phyloP scores from a whole-genome alignment of 768 basidiomycete species.

The Agaricus bisporus region DNA sequence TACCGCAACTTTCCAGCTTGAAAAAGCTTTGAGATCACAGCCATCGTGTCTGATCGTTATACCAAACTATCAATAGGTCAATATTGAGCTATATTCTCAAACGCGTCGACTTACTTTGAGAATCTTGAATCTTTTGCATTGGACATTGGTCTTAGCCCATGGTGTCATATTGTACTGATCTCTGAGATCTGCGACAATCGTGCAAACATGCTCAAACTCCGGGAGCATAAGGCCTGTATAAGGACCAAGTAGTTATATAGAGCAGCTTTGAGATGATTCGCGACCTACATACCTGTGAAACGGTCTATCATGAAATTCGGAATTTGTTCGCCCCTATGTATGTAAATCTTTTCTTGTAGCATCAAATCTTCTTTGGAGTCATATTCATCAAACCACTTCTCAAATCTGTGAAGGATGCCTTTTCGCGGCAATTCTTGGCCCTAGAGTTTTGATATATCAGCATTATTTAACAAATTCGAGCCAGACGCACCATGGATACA shows the following conservation, averaged over 20 bases:
- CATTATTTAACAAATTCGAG: not conserved
- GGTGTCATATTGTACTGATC: not conserved
- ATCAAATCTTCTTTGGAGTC: not conserved
- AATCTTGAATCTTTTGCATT: not conserved
- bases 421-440: not conserved
- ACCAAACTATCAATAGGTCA: not conserved
- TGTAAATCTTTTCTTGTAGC: not conserved
- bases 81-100: not conserved
- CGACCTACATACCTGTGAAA: not conserved
- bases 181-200: not conserved
- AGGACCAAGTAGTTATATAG: not conserved
- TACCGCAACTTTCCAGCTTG: not conserved
- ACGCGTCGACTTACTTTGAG: not conserved
- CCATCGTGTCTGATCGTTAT: not conserved
- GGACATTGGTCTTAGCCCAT: not conserved
- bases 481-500: not conserved
- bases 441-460: not conserved
- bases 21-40: not conserved
- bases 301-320: not conserved
- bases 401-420: not conserved
- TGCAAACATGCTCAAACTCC: not conserved
- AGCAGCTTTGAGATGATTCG: not conserved
- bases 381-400: not conserved
- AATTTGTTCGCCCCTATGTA: not conserved
- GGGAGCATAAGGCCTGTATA: not conserved